A percentile compares a stretch with the other conserved stretches of the same genome.
Conservation (phyloP, 2,329 filamentous ascomycete species). For the Cryphonectria carpinicola region DNA sequence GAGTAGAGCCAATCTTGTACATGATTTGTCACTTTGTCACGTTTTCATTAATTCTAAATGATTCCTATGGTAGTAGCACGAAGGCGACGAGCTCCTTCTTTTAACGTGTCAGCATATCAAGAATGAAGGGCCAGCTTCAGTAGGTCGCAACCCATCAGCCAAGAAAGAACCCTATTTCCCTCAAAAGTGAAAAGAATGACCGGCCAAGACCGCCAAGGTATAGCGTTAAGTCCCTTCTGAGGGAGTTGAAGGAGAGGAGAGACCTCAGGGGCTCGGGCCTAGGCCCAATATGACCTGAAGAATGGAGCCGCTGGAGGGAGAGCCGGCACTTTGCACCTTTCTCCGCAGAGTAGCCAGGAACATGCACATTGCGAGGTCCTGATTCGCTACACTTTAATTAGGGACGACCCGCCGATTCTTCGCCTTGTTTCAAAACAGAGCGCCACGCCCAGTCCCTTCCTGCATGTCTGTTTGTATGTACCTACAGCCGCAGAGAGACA, state of each 20-base stretch:
- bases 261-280: not conserved
- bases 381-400: slow-evolving; percentile 19
- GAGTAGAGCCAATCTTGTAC: too few species aligned
- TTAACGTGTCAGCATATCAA: not conserved
- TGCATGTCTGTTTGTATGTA: not conserved
- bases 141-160: not conserved
- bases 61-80: too few species aligned
- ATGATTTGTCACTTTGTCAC: too few species aligned
- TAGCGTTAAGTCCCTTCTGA: not conserved
- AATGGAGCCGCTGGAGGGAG: not conserved
- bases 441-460: slow-evolving; percentile 10
- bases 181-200: slow-evolving; percentile 1
- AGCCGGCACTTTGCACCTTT: not conserved
- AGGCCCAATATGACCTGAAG: not conserved
- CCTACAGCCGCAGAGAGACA: slow-evolving; percentile 8
- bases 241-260: not conserved
- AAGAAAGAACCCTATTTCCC: not conserved
- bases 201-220: slow-evolving; percentile 6
- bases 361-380: not conserved
- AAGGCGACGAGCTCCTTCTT: not conserved
- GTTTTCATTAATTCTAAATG: too few species aligned
- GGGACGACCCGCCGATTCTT: slow-evolving; percentile 5
- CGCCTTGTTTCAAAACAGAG: slow-evolving; percentile 25
- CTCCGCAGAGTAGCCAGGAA: not conserved
- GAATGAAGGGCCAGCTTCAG: not conserved